A percentile compares a stretch with the other conserved stretches of the same genome.
These are phyloP conservation scores for Linnemannia zychae DNA, from an alignment of 192 early-diverging fungal genomes.

Conservation along the genomic window DNA sequence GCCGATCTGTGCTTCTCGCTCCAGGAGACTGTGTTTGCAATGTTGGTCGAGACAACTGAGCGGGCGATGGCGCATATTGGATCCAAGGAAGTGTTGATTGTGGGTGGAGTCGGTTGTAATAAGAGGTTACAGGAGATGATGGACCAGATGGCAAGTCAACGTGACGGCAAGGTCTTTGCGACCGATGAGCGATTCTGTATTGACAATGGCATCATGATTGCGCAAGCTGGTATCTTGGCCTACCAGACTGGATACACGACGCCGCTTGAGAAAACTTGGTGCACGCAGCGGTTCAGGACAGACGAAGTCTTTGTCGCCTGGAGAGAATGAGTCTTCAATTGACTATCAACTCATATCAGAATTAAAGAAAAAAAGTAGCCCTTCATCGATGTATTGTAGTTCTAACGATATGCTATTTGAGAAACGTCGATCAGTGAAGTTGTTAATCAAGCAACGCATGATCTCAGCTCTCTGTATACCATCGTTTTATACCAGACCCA, in stretches of 20 bases:
- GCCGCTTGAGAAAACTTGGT: conserved; percentile 85
- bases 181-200: conserved; percentile 99
- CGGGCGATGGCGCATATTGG: conserved; percentile 99
- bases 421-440: too few species aligned
- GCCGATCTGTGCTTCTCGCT: conserved; percentile 98
- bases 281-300: conserved; percentile 95
- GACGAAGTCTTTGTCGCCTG: conserved; percentile 89
- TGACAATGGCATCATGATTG: conserved; percentile 99
- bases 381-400: too few species aligned
- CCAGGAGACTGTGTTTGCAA: conserved; percentile 98
- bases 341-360: neutral
- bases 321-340: conserved; percentile 61
- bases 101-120: conserved; percentile 98
- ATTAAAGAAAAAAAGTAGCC: neutral
- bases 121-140: conserved; percentile 97
- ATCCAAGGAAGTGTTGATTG: conserved; percentile 89
- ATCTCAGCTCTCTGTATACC: too few species aligned
- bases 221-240: conserved; percentile 92
- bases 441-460: too few species aligned
- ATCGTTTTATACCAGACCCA: too few species aligned
- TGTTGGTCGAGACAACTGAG: conserved; percentile 99
- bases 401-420: too few species aligned
- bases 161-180: conserved; percentile 90
- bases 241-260: conserved; percentile 89
- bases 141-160: conserved; percentile 92